Percentiles rank a stretch among this genome's conserved stretches.
These are phyloP conservation scores for Iris pallida DNA, from an alignment of 116 monocot species.

Conservation along the genomic window DNA sequence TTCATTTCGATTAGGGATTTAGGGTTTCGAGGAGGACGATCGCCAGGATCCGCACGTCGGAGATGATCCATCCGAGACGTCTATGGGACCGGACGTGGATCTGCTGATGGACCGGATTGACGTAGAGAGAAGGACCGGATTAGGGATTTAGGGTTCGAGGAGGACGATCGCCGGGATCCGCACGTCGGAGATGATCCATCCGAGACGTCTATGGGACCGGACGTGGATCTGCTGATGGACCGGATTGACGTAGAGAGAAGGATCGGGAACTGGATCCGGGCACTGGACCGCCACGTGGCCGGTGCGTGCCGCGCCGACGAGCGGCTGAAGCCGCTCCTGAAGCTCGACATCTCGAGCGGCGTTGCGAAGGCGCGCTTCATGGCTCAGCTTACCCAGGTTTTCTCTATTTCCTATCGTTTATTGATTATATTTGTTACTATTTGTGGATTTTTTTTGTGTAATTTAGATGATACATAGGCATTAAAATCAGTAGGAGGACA, in stretches of 20 bases:
- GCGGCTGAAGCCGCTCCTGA: conserved; percentile 35
- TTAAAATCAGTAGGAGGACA: too few species aligned
- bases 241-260: conserved; percentile 13
- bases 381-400: conserved; percentile 47
- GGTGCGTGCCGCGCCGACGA: conserved; percentile 59
- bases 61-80: background rate
- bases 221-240: conserved; percentile 15
- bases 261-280: conserved; percentile 21
- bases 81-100: conserved; percentile 14
- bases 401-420: background rate
- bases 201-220: background rate
- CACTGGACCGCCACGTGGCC: conserved; percentile 39
- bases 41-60: background rate
- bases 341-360: conserved; percentile 25
- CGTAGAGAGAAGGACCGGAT: conserved; percentile 11
- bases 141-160: conserved; percentile 2
- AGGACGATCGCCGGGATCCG: background rate
- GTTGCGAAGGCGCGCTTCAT: conserved; percentile 36
- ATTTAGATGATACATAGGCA: too few species aligned
- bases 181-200: background rate
- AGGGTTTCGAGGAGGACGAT: conserved; percentile 5
- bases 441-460: background rate
- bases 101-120: conserved; percentile 11
- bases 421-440: background rate
- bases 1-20: too few species aligned